Evolutionary conservation across 495 filamentous ascomycete species (phyloP), one percentile per base, ranked within the genome.

Genomic region (Penicillium fimorum): DNA sequence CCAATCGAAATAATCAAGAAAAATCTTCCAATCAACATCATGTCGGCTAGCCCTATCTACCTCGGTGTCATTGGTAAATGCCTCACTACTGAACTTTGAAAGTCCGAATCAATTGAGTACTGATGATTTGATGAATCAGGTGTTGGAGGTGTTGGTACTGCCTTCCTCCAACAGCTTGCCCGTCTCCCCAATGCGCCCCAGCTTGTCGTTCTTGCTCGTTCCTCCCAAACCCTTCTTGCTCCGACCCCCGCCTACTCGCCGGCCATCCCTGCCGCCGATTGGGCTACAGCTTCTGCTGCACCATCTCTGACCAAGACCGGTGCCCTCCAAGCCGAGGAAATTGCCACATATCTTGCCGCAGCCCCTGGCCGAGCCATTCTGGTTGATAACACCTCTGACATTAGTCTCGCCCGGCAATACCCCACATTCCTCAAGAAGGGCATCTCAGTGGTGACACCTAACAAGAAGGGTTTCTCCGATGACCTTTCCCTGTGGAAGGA

Each of bases 381-480:
- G 29, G 85, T 97, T 52, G 94, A 98, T 79, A 97, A 97, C 76
- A 97, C 94, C 53, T 92, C 88, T 67, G 90, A 88, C 60, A 86
- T 88, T 50, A 80, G 83, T 43, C 77, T 98, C 10, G 94, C 93
- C 2, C 76, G 85, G 53, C 67, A 79, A 15, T 97, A 98, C 73
- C 91, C 93, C 3, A 59, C 75, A 18, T 88, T 93, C 69, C 81
- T 98, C 55, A 76, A 78, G 53, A 77, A 82, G 30, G 93, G 92
- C 11, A 87, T 98, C 74, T 89, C 82, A 62, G 83, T 97, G 68
- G 91, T 96, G 32, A 97, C 94, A 0, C 92, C 94, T 13, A 98
- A 96, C 79, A 98, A 98, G 78, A 97, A 97, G 72, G 93, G 88
- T 5, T 97, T 98, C 73, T 93, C 89, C 3, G 82, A 84, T 33